Conservation (phyloP, 805 yeast genomes). For the Torulaspora quercuum region DNA sequence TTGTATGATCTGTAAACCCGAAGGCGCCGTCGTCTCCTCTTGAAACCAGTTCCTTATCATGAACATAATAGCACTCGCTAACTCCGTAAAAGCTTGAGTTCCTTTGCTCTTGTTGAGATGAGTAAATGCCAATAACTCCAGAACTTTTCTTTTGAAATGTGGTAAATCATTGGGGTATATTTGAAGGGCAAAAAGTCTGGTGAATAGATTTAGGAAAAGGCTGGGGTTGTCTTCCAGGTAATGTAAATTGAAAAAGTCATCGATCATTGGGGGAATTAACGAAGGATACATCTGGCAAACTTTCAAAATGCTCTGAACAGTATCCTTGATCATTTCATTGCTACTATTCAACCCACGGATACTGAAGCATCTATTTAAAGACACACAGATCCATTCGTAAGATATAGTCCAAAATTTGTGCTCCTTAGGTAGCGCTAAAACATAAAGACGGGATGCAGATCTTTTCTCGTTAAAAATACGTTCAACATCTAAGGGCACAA, state of each 20-base stretch:
- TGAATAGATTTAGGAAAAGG: slow-evolving; percentile 15
- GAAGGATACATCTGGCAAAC: slow-evolving; percentile 15
- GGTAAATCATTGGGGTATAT: slow-evolving; percentile 1
- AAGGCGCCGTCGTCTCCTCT: slow-evolving; percentile 2
- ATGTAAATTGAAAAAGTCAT: slow-evolving; percentile 19
- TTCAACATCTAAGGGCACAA: slow-evolving; percentile 18
- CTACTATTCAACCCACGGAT: slow-evolving; percentile 7
- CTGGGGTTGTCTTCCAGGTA: slow-evolving; percentile 16
- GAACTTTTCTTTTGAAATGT: slow-evolving; percentile 6
- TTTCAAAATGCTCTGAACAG: slow-evolving; percentile 10
- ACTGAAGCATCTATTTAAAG: slow-evolving; percentile 20
- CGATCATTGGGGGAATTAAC: slow-evolving; percentile 7
- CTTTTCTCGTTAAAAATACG: slow-evolving; percentile 8
- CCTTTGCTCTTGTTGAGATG: slow-evolving; percentile 15
- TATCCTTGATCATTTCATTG: not conserved
- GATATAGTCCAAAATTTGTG: slow-evolving; percentile 17
- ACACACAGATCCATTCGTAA: slow-evolving; percentile 19
- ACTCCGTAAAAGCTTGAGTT: slow-evolving; percentile 8
- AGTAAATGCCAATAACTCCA: slow-evolving; percentile 20
- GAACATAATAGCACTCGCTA: slow-evolving; percentile 14
- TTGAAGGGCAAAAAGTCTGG: slow-evolving; percentile 13
- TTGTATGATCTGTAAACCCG: slow-evolving; percentile 15
- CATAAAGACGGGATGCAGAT: slow-evolving; percentile 12
- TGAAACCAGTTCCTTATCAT: slow-evolving; percentile 20
- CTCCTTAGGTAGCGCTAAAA: slow-evolving; percentile 9